Conservation (phyloP, 768 basidiomycete species). For the Lentinula aciculospora region DNA sequence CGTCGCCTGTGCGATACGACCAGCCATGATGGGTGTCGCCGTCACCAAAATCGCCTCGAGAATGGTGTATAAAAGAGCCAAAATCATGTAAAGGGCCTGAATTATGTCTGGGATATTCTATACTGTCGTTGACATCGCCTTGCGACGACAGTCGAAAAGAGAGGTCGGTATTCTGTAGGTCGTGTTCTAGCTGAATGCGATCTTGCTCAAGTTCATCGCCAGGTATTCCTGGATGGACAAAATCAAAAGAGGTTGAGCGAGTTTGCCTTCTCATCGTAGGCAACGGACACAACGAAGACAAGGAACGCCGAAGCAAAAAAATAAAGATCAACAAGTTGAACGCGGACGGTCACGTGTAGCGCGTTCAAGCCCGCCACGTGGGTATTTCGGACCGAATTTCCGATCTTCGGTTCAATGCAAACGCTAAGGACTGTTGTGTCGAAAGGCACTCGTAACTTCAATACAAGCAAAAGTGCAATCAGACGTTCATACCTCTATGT, state of each 20-base stretch:
- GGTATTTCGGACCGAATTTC: neutral
- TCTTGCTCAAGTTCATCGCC: constrained; percentile 73
- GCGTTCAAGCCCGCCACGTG: neutral
- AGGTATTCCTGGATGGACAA: neutral
- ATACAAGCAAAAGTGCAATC: constrained; percentile 12
- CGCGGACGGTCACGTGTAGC: neutral
- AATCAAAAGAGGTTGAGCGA: neutral
- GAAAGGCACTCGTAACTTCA: neutral
- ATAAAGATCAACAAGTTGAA: neutral
- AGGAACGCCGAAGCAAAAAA: neutral
- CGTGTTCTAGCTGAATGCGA: constrained; percentile 75
- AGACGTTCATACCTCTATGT: constrained; percentile 72
- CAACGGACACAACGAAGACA: neutral
- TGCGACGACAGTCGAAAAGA: constrained; percentile 65
- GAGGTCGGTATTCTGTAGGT: constrained; percentile 67
- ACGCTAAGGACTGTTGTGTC: neutral
- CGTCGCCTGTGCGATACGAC: constrained; percentile 51
- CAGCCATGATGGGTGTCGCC: constrained; percentile 50
- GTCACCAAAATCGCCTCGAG: constrained; percentile 40
- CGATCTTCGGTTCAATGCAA: neutral
- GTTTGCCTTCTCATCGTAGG: neutral
- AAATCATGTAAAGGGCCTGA: constrained; percentile 56
- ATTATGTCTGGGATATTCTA: constrained; percentile 73
- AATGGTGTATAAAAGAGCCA: constrained; percentile 55
- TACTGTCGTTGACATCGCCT: constrained; percentile 35